Evolutionary conservation across 2,329 filamentous ascomycete species (phyloP), one percentile per base, ranked within the genome.

Genomic region (Penicillium nordicum): DNA sequence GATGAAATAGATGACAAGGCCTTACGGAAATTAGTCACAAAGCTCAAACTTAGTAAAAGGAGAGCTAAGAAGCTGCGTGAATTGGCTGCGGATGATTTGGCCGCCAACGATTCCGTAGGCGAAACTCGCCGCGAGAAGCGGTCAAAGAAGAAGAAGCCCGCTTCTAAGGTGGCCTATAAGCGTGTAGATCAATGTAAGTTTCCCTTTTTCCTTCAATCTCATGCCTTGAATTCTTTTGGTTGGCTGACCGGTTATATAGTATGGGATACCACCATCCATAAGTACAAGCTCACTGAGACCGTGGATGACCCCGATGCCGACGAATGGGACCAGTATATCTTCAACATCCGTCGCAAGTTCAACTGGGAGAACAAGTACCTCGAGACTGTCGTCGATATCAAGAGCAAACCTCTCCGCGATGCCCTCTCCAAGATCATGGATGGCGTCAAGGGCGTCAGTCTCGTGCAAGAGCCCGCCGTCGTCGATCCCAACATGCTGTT

Each of bases 281-380:
- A 86, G 63, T 88, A 84, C 76, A 87, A 86, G 68, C 79, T 87
- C 36, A 85, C 82, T n/a, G 86, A 88, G 66, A 88, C 84, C 12
- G 79, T 83, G 4, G 80, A 86, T 53, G 83, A 86, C 49, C 79
- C 82, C n/a, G 83, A 84, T 55, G 76, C 76, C 27, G 81, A 84
- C 51, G 83, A 89, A 63, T 92, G 91, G 71, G 86, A 92, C 58
- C 85, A 89, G 58, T 94, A 88, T 70, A 81, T 91, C 30, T 96
- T 96, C 71, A 89, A 91, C 25, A 88, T 96, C 16, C 85, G 90
- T 16, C 83, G 92, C 53, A 88, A 84, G 14, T 95, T 96, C 70
- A 88, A 92, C 71, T 90, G 84, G 84, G 89, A 94, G 64, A 90
- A 90, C 60, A 91, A 91, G 66, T 92, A 90, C 66, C 80, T 84